phyloP scores from a whole-genome alignment of 129 eudicot species.

The Logfia minima region DNA sequence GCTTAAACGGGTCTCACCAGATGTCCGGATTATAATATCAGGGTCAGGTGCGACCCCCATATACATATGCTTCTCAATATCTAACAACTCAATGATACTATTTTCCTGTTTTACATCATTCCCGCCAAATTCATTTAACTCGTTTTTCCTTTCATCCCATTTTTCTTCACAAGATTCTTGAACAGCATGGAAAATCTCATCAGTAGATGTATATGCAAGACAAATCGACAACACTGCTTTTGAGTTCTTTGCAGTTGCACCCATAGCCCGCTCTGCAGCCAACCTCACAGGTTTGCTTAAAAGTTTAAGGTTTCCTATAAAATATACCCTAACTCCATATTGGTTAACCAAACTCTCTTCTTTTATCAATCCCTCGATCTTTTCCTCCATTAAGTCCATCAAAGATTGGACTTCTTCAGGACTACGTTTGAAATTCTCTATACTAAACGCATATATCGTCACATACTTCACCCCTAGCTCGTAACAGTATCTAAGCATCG shows the following conservation, averaged over 20 bases:
- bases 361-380: conserved; percentile 49
- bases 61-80: conserved; percentile 56
- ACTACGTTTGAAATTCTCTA: conserved; percentile 63
- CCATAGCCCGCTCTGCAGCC: conserved; percentile 61
- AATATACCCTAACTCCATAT: conserved; percentile 56
- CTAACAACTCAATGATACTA: conserved; percentile 24
- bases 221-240: conserved; percentile 47
- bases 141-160: conserved; percentile 22
- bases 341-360: conserved; percentile 57
- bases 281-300: conserved; percentile 45
- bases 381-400: conserved; percentile 59
- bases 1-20: conserved; percentile 82
- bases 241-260: conserved; percentile 45
- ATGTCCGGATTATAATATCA: conserved; percentile 58
- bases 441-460: conserved; percentile 71
- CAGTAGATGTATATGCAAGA: conserved; percentile 58
- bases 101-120: conserved; percentile 5
- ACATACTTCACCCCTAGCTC: conserved; percentile 58
- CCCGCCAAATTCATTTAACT: not conserved
- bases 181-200: conserved; percentile 62
- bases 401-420: conserved; percentile 67
- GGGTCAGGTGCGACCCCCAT: conserved; percentile 55
- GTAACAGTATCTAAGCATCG: conserved; percentile 39
- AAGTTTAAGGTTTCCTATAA: conserved; percentile 52
- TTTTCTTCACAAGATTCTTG: conserved; percentile 48